Evolutionary conservation across 192 early-diverging fungal species (phyloP).

Genomic region (Coemansia sp.): DNA sequence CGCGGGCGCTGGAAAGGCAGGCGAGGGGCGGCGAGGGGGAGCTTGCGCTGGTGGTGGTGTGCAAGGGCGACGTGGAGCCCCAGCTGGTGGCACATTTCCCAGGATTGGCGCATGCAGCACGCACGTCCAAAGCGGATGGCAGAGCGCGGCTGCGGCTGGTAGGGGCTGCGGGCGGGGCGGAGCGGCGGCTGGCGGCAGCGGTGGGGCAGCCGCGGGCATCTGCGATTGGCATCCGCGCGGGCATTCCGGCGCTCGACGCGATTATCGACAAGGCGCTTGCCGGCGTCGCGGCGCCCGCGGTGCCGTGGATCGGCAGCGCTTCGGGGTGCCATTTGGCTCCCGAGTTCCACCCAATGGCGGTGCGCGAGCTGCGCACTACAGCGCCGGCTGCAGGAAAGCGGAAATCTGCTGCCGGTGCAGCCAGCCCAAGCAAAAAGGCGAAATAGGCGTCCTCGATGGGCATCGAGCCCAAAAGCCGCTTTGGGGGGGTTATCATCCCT

Average conservation of each 20-base stretch:
- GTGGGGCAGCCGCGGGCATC: conserved; percentile 31
- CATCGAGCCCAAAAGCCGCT: no score
- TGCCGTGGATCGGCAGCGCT: conserved; percentile 36
- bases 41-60: conserved; percentile 40
- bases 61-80: conserved; percentile 37
- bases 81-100: conserved; percentile 43
- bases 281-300: conserved; percentile 11
- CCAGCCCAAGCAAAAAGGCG: not conserved
- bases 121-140: not conserved
- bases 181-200: conserved; percentile 25
- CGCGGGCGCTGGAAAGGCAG: conserved; percentile 36
- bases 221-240: conserved; percentile 38
- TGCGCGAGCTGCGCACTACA: conserved; percentile 42
- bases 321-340: not conserved
- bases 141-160: conserved; percentile 22
- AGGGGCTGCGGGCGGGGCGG: conserved; percentile 24
- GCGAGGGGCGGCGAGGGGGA: not conserved
- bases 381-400: conserved; percentile 24
- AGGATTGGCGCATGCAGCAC: conserved; percentile 35
- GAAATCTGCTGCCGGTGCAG: not conserved
- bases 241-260: conserved; percentile 22
- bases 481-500: no score
- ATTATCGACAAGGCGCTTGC: conserved; percentile 23
- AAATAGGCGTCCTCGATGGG: no score
- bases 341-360: conserved; percentile 20